phyloP scores from a whole-genome alignment of 1,284 basidiomycete genomes.

The Volvariella volvacea region DNA sequence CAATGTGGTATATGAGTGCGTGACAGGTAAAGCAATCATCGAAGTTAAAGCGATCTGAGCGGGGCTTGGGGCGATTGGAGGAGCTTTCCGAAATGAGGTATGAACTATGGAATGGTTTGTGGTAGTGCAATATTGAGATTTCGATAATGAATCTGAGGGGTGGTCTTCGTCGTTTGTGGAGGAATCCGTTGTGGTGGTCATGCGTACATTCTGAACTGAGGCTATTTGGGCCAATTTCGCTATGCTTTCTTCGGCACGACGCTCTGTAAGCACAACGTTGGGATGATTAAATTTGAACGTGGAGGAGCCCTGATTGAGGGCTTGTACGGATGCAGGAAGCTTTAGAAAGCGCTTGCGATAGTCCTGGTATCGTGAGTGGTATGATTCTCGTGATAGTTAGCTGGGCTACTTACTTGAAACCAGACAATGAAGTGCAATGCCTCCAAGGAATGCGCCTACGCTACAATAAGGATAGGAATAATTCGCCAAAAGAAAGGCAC shows the following conservation, averaged over 20 bases:
- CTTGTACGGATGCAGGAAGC: slow-evolving; percentile 14
- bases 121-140: no score
- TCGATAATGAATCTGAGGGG: no score
- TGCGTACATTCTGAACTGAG: not conserved
- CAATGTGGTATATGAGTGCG: no score
- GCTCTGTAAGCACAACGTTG: slow-evolving; percentile 15
- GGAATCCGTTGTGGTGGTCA: not conserved
- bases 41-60: no score
- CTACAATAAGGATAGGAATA: no score
- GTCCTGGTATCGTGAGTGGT: slow-evolving; percentile 15
- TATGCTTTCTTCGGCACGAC: slow-evolving; percentile 12
- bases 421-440: slow-evolving; percentile 37
- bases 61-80: no score
- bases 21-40: no score
- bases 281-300: slow-evolving; percentile 17
- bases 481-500: no score
- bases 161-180: slow-evolving; percentile 1
- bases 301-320: slow-evolving; percentile 11
- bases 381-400: no score
- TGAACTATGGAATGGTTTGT: no score
- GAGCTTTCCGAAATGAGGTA: no score
- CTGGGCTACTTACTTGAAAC: slow-evolving; percentile 27
- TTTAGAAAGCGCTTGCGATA: slow-evolving; percentile 29
- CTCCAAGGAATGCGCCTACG: slow-evolving; percentile 32
- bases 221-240: slow-evolving; percentile 4